A percentile compares a stretch with the other conserved stretches of the same genome.
These are phyloP conservation scores for Colletotrichum chlorophyti DNA, from an alignment of 2,329 filamentous ascomycete species.

Conservation along the genomic window DNA sequence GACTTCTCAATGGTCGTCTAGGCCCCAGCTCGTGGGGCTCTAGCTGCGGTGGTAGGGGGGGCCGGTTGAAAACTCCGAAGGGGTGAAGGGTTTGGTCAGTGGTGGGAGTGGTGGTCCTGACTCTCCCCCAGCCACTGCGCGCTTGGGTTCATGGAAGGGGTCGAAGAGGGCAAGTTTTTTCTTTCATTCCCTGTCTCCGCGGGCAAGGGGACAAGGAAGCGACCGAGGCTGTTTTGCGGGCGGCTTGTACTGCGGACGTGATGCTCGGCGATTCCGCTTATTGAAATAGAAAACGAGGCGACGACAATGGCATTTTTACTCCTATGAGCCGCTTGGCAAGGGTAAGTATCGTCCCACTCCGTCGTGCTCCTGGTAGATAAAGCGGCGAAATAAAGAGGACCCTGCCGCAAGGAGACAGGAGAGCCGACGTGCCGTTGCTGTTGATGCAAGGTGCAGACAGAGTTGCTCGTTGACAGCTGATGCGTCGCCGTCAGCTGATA, in stretches of 20 bases:
- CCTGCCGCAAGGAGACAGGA: constrained; percentile 15
- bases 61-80: constrained; percentile 29
- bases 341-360: constrained; percentile 12
- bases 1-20: constrained; percentile 12
- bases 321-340: constrained; percentile 1
- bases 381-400: constrained; percentile 1
- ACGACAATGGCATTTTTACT: constrained; percentile 11
- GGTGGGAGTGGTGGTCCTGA: constrained; percentile 24
- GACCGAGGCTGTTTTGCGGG: constrained; percentile 21
- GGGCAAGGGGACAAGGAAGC: constrained; percentile 5
- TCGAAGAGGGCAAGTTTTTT: constrained; percentile 17
- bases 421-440: constrained; percentile 20
- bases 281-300: constrained; percentile 17
- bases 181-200: constrained; percentile 1
- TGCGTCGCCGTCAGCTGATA: constrained; percentile 23
- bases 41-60: constrained; percentile 20
- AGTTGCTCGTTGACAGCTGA: constrained; percentile 26
- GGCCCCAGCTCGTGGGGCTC: constrained; percentile 23
- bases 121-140: constrained; percentile 19
- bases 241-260: constrained; percentile 1
- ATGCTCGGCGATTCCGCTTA: constrained; percentile 20
- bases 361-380: no score
- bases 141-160: constrained; percentile 19
- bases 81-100: constrained; percentile 26
- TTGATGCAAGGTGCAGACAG: constrained; percentile 28